Percentiles rank a stretch among this genome's conserved stretches.
phyloP scores from a whole-genome alignment of 140 eudicot species.

The Bidens hawaiensis region DNA sequence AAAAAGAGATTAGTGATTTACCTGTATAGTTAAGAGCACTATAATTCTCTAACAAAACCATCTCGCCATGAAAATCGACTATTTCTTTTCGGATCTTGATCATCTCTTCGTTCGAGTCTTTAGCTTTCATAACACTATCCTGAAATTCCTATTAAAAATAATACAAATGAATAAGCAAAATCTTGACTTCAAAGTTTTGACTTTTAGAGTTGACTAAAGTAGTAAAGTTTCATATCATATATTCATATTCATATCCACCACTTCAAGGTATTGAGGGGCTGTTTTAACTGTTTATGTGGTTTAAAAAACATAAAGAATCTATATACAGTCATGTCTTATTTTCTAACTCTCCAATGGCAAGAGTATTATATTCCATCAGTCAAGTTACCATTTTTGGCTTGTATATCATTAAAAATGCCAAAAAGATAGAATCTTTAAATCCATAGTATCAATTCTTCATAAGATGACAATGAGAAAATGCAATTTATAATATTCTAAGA shows the following conservation, averaged over 20 bases:
- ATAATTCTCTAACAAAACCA: conserved; percentile 81
- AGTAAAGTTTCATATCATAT: conserved; percentile 11
- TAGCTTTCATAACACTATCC: conserved; percentile 57
- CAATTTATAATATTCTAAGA: too few relatives aligned
- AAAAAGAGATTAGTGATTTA: conserved; percentile 10
- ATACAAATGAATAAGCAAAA: not conserved
- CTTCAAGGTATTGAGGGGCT: conserved; percentile 28
- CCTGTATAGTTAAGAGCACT: conserved; percentile 95
- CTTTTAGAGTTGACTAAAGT: conserved; percentile 9
- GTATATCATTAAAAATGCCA: not conserved
- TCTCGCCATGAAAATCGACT: conserved; percentile 86
- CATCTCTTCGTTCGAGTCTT: conserved; percentile 50
- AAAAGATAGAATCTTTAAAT: conserved; percentile 11
- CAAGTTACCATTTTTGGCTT: conserved; percentile 4
- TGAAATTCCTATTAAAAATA: conserved; percentile 48
- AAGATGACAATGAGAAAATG: too few relatives aligned
- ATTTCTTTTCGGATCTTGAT: conserved; percentile 59
- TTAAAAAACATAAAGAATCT: conserved; percentile 20
- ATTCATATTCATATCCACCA: conserved; percentile 30
- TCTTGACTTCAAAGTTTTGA: conserved; percentile 19
- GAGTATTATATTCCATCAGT: too few relatives aligned
- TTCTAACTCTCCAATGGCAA: not conserved
- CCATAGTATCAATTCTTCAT: not conserved
- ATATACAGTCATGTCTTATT: conserved; percentile 15
- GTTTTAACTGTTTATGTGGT: conserved; percentile 17